Conservation (phyloP, 176 grass and related monocot species). For the Eremochloa ophiuroides region DNA sequence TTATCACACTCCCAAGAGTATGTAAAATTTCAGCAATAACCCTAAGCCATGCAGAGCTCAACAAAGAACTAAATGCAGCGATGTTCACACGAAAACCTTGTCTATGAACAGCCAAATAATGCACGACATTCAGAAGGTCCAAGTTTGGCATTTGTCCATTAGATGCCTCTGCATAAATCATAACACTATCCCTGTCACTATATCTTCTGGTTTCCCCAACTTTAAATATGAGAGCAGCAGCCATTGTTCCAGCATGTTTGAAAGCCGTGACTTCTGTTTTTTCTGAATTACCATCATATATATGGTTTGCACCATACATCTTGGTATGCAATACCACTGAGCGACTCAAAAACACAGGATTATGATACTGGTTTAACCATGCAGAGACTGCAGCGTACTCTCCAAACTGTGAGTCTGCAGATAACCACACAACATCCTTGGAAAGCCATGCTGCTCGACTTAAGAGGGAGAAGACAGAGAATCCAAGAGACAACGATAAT, state of each 20-base stretch:
- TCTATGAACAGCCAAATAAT: constrained; percentile 96
- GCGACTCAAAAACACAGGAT: constrained; percentile 55
- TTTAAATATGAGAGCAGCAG: constrained; percentile 82
- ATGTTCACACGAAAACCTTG: constrained; percentile 85
- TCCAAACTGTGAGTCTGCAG: constrained; percentile 82
- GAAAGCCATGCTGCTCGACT: constrained; percentile 71
- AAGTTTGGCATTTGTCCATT: constrained; percentile 99
- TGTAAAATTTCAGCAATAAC: constrained; percentile 68
- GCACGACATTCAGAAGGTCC: constrained; percentile 89
- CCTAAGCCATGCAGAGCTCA: constrained; percentile 56
- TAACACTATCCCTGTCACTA: constrained; percentile 71
- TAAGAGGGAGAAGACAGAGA: constrained; percentile 86
- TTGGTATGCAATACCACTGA: constrained; percentile 19
- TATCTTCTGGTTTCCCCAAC: constrained; percentile 47
- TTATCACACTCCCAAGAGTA: constrained; percentile 58
- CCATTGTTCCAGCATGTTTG: constrained; percentile 95
- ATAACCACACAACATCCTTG: constrained; percentile 93
- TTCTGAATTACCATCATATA: constrained; percentile 29
- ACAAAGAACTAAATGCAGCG: constrained; percentile 49
- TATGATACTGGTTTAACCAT: constrained; percentile 91
- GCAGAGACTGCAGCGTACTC: constrained; percentile 73
- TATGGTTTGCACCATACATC: constrained; percentile 18
- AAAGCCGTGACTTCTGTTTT: constrained; percentile 38
- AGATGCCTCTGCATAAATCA: constrained; percentile 88
- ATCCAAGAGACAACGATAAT: constrained; percentile 76